phyloP scores from a whole-genome alignment of 768 basidiomycete genomes.

The Pleurotus djamor region DNA sequence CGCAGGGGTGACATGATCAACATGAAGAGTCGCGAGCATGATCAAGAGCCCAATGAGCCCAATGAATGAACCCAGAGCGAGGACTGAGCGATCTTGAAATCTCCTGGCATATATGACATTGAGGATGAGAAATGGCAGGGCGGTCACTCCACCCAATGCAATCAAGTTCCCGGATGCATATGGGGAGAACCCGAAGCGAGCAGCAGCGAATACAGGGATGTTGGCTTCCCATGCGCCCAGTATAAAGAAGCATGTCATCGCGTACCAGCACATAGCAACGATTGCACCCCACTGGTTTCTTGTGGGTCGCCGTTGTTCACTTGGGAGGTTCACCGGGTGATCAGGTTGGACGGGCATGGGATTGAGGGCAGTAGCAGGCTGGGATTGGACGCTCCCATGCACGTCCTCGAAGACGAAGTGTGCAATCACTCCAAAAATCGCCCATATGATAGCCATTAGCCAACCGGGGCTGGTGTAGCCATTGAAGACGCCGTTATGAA shows the following conservation, averaged over 20 bases:
- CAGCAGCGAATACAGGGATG: conserved; percentile 45
- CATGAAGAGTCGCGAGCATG: conserved; percentile 10
- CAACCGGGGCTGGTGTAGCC: conserved; percentile 68
- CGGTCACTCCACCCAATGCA: conserved; percentile 44
- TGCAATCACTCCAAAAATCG: conserved; percentile 43
- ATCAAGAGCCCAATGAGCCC: conserved; percentile 10
- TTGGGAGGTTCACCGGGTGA: background rate
- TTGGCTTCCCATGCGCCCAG: conserved; percentile 59
- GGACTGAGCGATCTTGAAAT: conserved; percentile 45
- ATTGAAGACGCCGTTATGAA: conserved; percentile 56
- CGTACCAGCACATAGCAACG: conserved; percentile 53
- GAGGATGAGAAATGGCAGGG: conserved; percentile 48
- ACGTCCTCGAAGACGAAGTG: conserved; percentile 38
- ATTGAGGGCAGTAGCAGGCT: conserved; percentile 1
- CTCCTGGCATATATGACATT: conserved; percentile 43
- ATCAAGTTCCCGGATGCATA: conserved; percentile 46
- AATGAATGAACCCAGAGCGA: conserved; percentile 32
- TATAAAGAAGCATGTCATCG: conserved; percentile 61
- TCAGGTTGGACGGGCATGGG: conserved; percentile 19
- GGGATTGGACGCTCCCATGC: conserved; percentile 8
- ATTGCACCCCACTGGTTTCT: conserved; percentile 42
- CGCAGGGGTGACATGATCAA: conserved; percentile 13
- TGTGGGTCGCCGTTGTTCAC: conserved; percentile 12
- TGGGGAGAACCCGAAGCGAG: conserved; percentile 38
- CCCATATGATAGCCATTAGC: conserved; percentile 58